phyloP scores from a whole-genome alignment of 2,329 filamentous ascomycete species.

The Onygenales sp. region DNA sequence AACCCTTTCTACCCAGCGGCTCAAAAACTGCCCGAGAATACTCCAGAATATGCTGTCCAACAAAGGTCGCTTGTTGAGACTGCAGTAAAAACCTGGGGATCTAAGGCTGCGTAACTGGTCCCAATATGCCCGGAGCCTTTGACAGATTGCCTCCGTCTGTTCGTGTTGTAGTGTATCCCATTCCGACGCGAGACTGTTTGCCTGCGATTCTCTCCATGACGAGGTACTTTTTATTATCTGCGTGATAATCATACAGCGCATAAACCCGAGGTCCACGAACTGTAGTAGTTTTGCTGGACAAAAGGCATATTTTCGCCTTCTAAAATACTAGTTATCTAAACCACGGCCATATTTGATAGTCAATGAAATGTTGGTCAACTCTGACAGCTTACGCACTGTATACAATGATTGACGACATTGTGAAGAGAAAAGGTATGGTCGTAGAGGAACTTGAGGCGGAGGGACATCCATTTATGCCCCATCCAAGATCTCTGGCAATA shows the following conservation, averaged over 20 bases:
- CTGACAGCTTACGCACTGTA: slow-evolving; percentile 4
- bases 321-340: slow-evolving; percentile 8
- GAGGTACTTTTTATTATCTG: slow-evolving; percentile 12
- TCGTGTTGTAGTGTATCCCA: slow-evolving; percentile 8
- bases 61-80: slow-evolving; percentile 11
- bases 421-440: no score
- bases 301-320: slow-evolving; percentile 21
- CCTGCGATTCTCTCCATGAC: slow-evolving; percentile 18
- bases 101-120: slow-evolving; percentile 12
- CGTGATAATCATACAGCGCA: slow-evolving; percentile 13
- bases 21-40: not conserved
- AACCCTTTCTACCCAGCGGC: no score
- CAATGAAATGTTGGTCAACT: slow-evolving; percentile 8
- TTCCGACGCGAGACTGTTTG: slow-evolving; percentile 5
- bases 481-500: no score
- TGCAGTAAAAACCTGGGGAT: slow-evolving; percentile 14
- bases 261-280: slow-evolving; percentile 18
- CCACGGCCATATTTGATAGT: slow-evolving; percentile 14
- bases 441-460: no score
- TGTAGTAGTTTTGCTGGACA: slow-evolving; percentile 9
- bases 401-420: no score
- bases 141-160: slow-evolving; percentile 12
- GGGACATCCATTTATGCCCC: no score
- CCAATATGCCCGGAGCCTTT: slow-evolving; percentile 7
- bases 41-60: slow-evolving; percentile 16